Conservation (phyloP, 805 yeast species). For the Metschnikowia hibisci region DNA sequence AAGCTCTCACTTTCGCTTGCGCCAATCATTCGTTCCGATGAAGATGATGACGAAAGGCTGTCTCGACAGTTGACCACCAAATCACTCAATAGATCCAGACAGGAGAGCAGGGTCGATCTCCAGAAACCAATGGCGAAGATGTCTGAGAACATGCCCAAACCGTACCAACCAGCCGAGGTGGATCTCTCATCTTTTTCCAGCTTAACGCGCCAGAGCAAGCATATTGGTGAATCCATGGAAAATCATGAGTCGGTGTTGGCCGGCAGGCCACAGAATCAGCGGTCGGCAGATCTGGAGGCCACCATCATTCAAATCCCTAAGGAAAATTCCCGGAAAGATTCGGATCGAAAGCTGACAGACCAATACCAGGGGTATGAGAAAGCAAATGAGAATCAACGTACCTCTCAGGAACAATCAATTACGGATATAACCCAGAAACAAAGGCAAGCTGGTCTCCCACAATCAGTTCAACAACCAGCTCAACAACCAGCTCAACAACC, state of each 20-base stretch:
- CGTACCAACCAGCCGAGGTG: slow-evolving; percentile 45
- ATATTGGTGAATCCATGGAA: slow-evolving; percentile 1
- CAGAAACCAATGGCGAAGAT: slow-evolving; percentile 1
- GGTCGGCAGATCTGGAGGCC: slow-evolving; percentile 3
- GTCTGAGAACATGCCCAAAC: slow-evolving; percentile 19
- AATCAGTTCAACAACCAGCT: not conserved
- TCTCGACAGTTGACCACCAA: slow-evolving; percentile 14
- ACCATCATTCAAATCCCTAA: slow-evolving; percentile 2
- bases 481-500: not conserved
- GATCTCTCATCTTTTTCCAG: slow-evolving; percentile 43
- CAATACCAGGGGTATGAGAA: no score
- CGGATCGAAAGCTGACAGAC: no score
- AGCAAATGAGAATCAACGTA: no score
- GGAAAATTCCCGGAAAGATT: not conserved
- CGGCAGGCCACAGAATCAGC: not conserved
- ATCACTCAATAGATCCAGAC: slow-evolving; percentile 10
- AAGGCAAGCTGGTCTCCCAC: no score
- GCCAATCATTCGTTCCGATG: slow-evolving; percentile 31
- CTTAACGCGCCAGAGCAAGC: slow-evolving; percentile 37
- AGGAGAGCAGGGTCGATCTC: not conserved
- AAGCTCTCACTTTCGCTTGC: slow-evolving; percentile 41
- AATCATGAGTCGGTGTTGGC: not conserved
- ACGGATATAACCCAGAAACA: not conserved
- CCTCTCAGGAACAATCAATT: not conserved
- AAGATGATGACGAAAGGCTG: slow-evolving; percentile 15